phyloP scores from a whole-genome alignment of 345 rosid genomes.

The Cardiospermum halicacabum region DNA sequence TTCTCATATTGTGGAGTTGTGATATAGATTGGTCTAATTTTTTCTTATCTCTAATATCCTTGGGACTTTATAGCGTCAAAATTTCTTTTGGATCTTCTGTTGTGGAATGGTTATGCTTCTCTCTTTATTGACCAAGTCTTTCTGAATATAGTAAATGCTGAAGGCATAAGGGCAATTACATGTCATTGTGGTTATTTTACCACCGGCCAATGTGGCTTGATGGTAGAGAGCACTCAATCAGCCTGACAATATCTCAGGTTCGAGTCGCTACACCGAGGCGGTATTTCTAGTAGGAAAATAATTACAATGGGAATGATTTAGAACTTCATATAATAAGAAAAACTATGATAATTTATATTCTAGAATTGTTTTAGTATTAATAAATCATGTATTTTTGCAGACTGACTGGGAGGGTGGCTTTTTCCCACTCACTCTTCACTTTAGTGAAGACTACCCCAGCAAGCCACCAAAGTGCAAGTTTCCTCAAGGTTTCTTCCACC shows the following conservation, averaged over 20 bases:
- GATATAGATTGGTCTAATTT: background rate
- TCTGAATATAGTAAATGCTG: background rate
- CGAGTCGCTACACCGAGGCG: too few relatives aligned
- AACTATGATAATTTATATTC: background rate
- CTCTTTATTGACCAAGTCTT: background rate
- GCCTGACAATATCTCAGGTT: too few relatives aligned
- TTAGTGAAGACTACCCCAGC: constrained; percentile 89
- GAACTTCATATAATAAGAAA: background rate
- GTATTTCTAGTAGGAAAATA: too few relatives aligned
- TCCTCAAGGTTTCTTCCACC: constrained; percentile 81
- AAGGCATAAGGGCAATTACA: background rate
- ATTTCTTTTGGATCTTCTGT: background rate
- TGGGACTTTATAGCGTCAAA: background rate
- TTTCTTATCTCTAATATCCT: background rate
- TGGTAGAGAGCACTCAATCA: too few relatives aligned
- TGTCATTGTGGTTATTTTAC: background rate
- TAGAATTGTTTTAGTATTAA: background rate
- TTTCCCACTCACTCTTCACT: constrained; percentile 70
- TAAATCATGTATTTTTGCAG: constrained; percentile 31
- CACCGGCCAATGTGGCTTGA: too few relatives aligned
- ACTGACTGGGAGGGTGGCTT: constrained; percentile 94
- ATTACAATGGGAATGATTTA: too few relatives aligned
- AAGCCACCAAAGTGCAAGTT: constrained; percentile 90
- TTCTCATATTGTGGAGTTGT: background rate
- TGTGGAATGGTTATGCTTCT: background rate